A percentile compares a stretch with the other conserved stretches of the same genome.
phyloP scores from a whole-genome alignment of 257 asterid genomes.

The Asclepias syriaca region DNA sequence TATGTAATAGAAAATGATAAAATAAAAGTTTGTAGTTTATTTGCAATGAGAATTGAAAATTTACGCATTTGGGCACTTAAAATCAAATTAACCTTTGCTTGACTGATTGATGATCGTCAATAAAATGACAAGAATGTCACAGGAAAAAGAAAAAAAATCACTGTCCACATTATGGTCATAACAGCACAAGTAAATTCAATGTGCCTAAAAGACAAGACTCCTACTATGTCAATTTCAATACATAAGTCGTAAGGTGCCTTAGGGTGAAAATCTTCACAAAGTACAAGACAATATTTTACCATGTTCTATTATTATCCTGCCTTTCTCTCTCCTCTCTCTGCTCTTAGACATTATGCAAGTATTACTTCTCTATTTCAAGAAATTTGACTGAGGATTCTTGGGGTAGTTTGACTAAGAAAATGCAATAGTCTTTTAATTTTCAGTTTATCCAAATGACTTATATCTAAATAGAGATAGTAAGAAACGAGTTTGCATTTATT shows the following conservation, averaged over 20 bases:
- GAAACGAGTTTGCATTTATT: background rate
- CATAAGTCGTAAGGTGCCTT: no score
- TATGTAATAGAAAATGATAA: background rate
- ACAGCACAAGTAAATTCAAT: background rate
- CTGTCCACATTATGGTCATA: background rate
- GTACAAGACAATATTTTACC: background rate
- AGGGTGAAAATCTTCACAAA: background rate
- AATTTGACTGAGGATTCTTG: background rate
- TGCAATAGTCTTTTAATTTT: background rate
- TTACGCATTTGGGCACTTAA: background rate
- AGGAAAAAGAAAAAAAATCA: background rate
- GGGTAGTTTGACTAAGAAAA: background rate
- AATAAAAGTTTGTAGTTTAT: background rate
- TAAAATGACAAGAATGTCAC: background rate
- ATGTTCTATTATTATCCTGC: background rate
- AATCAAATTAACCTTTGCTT: background rate
- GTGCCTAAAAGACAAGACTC: slow-evolving; percentile 3
- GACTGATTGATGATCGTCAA: background rate
- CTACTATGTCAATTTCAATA: background rate
- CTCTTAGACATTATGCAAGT: background rate
- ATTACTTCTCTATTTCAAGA: background rate
- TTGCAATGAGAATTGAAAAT: background rate
- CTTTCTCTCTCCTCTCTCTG: background rate
- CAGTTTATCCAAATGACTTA: background rate
- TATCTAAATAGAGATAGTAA: background rate